Evolutionary conservation across 148 eudicot genomes (phyloP).

Genomic region (Amaranthus palmeri): DNA sequence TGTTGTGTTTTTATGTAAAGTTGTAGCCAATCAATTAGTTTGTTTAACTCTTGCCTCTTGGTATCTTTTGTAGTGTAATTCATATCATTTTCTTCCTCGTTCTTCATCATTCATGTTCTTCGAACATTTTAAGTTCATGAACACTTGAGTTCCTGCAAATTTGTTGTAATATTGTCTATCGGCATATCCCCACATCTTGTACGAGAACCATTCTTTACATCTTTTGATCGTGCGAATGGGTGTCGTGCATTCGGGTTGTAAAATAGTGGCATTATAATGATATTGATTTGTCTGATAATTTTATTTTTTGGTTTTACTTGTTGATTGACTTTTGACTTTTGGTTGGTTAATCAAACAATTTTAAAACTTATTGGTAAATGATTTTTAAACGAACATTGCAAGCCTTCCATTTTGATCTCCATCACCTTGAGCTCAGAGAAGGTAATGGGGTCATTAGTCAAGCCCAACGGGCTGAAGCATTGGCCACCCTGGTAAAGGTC

Average conservation of each 20-base stretch:
- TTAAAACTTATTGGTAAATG: background rate
- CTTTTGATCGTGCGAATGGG: background rate
- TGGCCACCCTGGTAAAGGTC: constrained; percentile 77
- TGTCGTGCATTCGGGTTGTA: background rate
- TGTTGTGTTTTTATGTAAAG: constrained; percentile 14
- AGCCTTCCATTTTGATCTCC: constrained; percentile 74
- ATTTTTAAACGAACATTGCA: constrained; percentile 44
- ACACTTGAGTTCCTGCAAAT: background rate
- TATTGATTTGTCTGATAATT: background rate
- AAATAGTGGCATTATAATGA: background rate
- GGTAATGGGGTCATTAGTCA: constrained; percentile 63
- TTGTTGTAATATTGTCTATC: background rate
- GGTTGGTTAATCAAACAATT: background rate
- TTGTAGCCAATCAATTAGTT: constrained; percentile 11
- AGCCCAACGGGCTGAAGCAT: constrained; percentile 67
- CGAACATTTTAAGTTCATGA: background rate
- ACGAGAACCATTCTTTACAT: background rate
- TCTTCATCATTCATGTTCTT: background rate
- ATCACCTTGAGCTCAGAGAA: constrained; percentile 82
- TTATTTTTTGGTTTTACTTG: background rate
- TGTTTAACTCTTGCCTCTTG: background rate
- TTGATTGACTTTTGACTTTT: no score
- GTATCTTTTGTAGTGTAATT: constrained; percentile 3
- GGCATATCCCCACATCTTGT: background rate
- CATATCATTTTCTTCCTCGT: background rate